A percentile compares a stretch with the other conserved stretches of the same genome.
phyloP scores from a whole-genome alignment of 345 rosid species.

The Anastatica hierochuntica region DNA sequence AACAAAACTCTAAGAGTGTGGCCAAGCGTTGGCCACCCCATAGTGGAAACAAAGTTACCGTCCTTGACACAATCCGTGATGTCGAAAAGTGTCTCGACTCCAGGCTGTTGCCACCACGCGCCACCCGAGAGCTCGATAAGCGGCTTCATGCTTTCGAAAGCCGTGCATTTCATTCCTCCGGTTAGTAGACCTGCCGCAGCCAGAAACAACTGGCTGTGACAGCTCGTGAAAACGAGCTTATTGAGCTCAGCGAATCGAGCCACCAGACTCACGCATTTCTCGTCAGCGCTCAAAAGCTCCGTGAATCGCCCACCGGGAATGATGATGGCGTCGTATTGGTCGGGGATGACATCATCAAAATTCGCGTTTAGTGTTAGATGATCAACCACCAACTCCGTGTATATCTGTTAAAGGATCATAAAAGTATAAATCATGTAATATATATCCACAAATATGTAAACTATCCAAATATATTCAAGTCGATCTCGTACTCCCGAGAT shows the following conservation, averaged over 20 bases:
- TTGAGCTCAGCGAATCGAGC: constrained; percentile 30
- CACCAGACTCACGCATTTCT: constrained; percentile 26
- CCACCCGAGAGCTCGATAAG: constrained; percentile 42
- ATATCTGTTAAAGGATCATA: constrained; percentile 15
- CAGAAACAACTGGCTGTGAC: constrained; percentile 42
- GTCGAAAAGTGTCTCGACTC: constrained; percentile 23
- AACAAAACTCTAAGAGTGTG: constrained; percentile 30
- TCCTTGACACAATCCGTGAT: constrained; percentile 36
- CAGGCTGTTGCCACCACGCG: constrained; percentile 38
- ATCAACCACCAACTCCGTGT: constrained; percentile 38
- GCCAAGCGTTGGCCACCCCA: constrained; percentile 48
- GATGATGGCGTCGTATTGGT: constrained; percentile 34
- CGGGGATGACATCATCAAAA: constrained; percentile 27
- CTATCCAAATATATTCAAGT: no score
- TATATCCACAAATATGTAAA: no score
- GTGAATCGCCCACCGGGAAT: constrained; percentile 46
- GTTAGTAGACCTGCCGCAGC: constrained; percentile 37
- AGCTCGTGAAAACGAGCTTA: constrained; percentile 36
- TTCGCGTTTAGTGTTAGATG: constrained; percentile 34
- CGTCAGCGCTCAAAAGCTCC: constrained; percentile 32
- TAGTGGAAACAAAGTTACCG: constrained; percentile 30
- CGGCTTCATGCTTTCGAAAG: constrained; percentile 42
- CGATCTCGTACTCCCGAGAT: no score
- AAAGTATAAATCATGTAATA: no score
- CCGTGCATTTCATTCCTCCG: constrained; percentile 40